Percentiles rank a stretch among this genome's conserved stretches.
Conservation (phyloP, 2,329 filamentous ascomycete genomes). For the Ilyonectria mors-panacis region DNA sequence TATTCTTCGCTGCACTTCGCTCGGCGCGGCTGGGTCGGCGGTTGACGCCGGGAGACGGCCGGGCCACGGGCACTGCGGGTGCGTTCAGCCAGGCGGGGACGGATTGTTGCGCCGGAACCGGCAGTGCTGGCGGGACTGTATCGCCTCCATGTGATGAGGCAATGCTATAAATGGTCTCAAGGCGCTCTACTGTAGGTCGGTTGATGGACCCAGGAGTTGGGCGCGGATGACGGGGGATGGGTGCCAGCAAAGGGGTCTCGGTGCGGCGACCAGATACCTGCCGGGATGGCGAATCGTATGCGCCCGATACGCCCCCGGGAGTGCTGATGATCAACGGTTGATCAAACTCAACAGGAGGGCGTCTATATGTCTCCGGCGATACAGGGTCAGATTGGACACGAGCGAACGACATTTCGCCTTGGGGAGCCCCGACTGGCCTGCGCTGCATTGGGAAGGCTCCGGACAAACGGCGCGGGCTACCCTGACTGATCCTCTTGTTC, state of each 20-base stretch:
- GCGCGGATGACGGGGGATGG: conserved; percentile 67
- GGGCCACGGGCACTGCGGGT: conserved; percentile 52
- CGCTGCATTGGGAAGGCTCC: conserved; percentile 60
- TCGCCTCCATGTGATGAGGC: conserved; percentile 41
- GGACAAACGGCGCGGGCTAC: conserved; percentile 59
- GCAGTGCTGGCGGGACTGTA: conserved; percentile 23
- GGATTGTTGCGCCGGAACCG: conserved; percentile 36
- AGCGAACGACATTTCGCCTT: conserved; percentile 40
- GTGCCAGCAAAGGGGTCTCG: conserved; percentile 66
- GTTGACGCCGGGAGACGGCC: conserved; percentile 60
- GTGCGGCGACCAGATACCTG: conserved; percentile 51
- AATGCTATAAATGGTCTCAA: conserved; percentile 70
- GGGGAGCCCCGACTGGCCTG: conserved; percentile 56
- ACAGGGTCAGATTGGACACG: conserved; percentile 42
- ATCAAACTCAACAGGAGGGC: conserved; percentile 54
- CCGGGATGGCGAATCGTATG: conserved; percentile 62
- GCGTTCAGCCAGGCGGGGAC: conserved; percentile 55
- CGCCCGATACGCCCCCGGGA: conserved; percentile 68
- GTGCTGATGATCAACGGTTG: conserved; percentile 74
- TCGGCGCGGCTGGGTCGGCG: conserved; percentile 70
- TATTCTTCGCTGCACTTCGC: conserved; percentile 73
- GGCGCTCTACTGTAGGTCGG: conserved; percentile 65
- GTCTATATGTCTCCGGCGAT: conserved; percentile 27
- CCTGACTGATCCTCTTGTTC: conserved; percentile 56
- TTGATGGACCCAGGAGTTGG: conserved; percentile 51